These are phyloP conservation scores for Carex parvula DNA, from an alignment of 176 grass and related monocot species.

Conservation along the genomic window DNA sequence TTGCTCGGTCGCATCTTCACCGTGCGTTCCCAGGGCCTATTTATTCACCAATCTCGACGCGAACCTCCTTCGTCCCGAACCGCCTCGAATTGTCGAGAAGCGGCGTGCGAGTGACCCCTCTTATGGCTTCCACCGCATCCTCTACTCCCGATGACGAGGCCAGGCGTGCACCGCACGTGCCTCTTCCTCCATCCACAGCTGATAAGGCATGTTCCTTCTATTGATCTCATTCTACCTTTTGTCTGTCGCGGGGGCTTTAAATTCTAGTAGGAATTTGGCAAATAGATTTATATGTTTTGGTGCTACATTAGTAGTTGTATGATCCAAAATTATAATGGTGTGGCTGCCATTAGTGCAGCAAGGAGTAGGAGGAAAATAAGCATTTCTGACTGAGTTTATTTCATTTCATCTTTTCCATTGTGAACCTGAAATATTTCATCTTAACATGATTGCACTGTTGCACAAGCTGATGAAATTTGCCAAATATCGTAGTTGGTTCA, in stretches of 20 bases:
- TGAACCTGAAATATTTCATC: background rate
- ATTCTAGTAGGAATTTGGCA: background rate
- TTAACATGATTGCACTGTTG: background rate
- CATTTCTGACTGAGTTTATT: background rate
- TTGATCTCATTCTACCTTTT: background rate
- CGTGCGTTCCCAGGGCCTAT: slow-evolving; percentile 27
- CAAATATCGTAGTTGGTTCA: background rate
- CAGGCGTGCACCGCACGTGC: background rate
- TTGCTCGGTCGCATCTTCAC: slow-evolving; percentile 27
- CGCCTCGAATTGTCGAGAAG: background rate
- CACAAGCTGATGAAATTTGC: background rate
- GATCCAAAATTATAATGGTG: background rate
- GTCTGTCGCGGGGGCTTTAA: background rate
- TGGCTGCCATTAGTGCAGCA: background rate
- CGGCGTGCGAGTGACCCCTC: slow-evolving; percentile 35
- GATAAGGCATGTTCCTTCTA: slow-evolving; percentile 19
- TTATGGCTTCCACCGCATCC: slow-evolving; percentile 39
- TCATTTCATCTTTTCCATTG: background rate
- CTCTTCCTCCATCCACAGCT: slow-evolving; percentile 2
- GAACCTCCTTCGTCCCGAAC: slow-evolving; percentile 10
- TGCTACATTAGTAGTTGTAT: background rate
- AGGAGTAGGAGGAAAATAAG: background rate
- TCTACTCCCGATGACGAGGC: slow-evolving; percentile 30
- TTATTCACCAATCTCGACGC: slow-evolving; percentile 11
- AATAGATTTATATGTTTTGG: background rate